A percentile compares a stretch with the other conserved stretches of the same genome.
Evolutionary conservation across 495 filamentous ascomycete genomes (phyloP).

Genomic region (Astrocystis sublimbata): DNA sequence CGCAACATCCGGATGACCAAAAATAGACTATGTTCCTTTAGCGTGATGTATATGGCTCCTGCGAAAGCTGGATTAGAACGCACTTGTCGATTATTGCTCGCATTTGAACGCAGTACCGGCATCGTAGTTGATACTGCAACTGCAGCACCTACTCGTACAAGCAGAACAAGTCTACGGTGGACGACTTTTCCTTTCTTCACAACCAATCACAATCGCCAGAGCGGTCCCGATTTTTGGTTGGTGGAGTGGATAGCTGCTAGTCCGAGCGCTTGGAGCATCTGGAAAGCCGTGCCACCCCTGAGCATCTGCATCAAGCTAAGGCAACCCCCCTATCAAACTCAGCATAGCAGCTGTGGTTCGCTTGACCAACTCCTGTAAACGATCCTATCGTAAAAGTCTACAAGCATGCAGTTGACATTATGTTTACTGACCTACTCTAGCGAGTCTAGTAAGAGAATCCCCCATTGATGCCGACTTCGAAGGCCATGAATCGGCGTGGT

Average conservation of each 20-base stretch:
- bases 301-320: background rate
- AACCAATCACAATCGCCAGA: background rate
- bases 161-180: too few relatives aligned
- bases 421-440: too few relatives aligned
- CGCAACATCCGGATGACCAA: too few relatives aligned
- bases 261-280: background rate
- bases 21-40: too few relatives aligned
- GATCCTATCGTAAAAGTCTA: background rate
- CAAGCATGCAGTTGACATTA: background rate
- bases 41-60: background rate
- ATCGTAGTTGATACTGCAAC: too few relatives aligned
- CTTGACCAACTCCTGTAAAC: background rate
- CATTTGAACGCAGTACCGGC: background rate
- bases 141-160: too few relatives aligned
- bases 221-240: background rate
- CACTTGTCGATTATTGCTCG: background rate
- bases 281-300: constrained; percentile 10
- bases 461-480: background rate
- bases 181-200: background rate
- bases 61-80: background rate
- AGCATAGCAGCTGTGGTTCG: background rate
- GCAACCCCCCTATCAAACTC: background rate
- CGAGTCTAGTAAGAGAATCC: constrained; percentile 4
- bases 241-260: background rate
- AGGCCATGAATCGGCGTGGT: background rate